These are phyloP conservation scores for Fraxinus nigra DNA, from an alignment of 305 asterid species.

Conservation along the genomic window DNA sequence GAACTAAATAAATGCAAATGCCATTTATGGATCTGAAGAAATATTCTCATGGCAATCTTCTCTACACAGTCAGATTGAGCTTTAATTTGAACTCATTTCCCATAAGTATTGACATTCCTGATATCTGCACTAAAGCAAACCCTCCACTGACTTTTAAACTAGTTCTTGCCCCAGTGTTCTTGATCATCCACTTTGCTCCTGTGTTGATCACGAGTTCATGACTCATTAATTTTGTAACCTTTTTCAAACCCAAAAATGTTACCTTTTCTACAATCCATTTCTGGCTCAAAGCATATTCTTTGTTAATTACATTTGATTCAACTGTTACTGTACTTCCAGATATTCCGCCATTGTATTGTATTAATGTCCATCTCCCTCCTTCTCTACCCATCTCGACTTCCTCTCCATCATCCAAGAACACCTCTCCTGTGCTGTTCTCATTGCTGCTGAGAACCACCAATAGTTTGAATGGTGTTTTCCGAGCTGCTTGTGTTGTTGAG, in stretches of 20 bases:
- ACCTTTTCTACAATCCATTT: constrained; percentile 26
- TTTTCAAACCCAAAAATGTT: constrained; percentile 24
- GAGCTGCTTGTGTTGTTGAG: constrained; percentile 26
- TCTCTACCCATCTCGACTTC: constrained; percentile 33
- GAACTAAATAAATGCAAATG: background rate
- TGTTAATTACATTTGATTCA: constrained; percentile 26
- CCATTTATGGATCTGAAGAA: background rate
- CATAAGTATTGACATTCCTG: constrained; percentile 16
- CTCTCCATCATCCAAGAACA: constrained; percentile 47
- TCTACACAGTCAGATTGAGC: background rate
- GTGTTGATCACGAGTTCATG: background rate
- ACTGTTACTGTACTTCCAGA: constrained; percentile 9
- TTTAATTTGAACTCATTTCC: constrained; percentile 23
- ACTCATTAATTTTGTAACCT: background rate
- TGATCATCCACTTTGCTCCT: constrained; percentile 2
- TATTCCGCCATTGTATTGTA: constrained; percentile 25
- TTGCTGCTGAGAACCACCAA: constrained; percentile 32
- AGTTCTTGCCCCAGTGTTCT: background rate
- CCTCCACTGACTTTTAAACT: background rate
- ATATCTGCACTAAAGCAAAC: constrained; percentile 17
- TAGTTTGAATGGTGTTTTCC: constrained; percentile 26
- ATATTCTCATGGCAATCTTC: background rate
- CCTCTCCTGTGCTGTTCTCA: constrained; percentile 36
- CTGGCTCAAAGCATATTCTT: constrained; percentile 22
- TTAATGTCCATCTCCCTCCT: constrained; percentile 36